These are phyloP conservation scores for Epichloe aotearoae DNA, from an alignment of 2,329 filamentous ascomycete species.

Conservation along the genomic window DNA sequence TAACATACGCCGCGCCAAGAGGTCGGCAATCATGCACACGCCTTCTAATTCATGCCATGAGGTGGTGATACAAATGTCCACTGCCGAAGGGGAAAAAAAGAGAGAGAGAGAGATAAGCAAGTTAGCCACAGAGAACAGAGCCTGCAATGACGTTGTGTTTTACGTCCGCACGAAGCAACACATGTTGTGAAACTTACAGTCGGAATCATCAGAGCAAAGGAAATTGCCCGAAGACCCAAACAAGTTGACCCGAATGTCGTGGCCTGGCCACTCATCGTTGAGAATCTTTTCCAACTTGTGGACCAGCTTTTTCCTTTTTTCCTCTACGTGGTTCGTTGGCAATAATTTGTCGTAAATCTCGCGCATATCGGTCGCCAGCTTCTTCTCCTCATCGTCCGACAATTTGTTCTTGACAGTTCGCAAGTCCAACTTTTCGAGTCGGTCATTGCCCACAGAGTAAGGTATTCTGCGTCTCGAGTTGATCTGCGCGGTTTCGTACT, in stretches of 20 bases:
- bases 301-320: constrained; percentile 63
- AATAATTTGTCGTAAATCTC: constrained; percentile 75
- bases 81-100: constrained; percentile 28
- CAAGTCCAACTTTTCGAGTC: constrained; percentile 57
- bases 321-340: constrained; percentile 67
- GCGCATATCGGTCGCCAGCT: constrained; percentile 69
- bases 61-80: constrained; percentile 96
- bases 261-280: constrained; percentile 82
- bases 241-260: constrained; percentile 78
- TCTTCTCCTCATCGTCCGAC: constrained; percentile 58
- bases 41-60: constrained; percentile 75
- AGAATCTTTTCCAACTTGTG: constrained; percentile 77
- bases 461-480: constrained; percentile 77
- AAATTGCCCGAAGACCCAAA: constrained; percentile 98
- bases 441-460: constrained; percentile 76
- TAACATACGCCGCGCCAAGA: constrained; percentile 68
- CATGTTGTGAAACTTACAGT: constrained; percentile 49
- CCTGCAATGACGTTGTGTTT: background rate
- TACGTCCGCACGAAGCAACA: background rate
- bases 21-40: constrained; percentile 80
- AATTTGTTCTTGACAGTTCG: constrained; percentile 60
- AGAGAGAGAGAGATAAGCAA: background rate
- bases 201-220: constrained; percentile 88
- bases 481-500: constrained; percentile 77
- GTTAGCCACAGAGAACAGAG: constrained; percentile 5